A percentile compares a stretch with the other conserved stretches of the same genome.
Conservation (phyloP, 441 rosid species). For the Eruca vesicaria region DNA sequence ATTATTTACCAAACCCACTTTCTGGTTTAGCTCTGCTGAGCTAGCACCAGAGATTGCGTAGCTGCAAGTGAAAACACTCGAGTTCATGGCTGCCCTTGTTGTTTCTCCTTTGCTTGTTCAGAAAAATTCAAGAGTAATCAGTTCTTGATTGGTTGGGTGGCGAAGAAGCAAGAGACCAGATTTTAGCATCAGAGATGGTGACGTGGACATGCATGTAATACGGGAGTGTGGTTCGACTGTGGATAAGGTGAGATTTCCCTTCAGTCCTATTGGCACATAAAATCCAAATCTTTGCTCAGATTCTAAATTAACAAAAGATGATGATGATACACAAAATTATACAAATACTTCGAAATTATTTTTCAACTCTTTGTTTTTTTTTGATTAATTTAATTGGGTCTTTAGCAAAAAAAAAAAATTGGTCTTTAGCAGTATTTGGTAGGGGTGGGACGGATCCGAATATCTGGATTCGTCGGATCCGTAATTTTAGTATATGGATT, state of each 20-base stretch:
- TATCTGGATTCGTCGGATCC: too few species aligned
- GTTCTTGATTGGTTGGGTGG: constrained; percentile 20
- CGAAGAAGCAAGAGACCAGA: constrained; percentile 34
- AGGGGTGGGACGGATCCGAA: too few species aligned
- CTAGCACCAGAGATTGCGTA: constrained; percentile 65
- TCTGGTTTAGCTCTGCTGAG: constrained; percentile 59
- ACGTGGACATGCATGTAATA: constrained; percentile 42
- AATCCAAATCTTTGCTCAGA: background rate
- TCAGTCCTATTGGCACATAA: constrained; percentile 59
- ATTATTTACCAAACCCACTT: constrained; percentile 43
- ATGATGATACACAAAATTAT: too few species aligned
- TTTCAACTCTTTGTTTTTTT: too few species aligned
- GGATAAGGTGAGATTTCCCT: constrained; percentile 97
- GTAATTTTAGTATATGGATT: too few species aligned
- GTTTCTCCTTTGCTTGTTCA: background rate
- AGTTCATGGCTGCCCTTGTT: constrained; percentile 72
- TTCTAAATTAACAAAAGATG: background rate
- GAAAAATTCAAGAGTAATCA: constrained; percentile 2
- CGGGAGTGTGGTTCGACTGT: constrained; percentile 71
- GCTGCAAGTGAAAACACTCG: constrained; percentile 82
- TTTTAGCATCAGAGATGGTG: constrained; percentile 27
- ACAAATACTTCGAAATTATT: too few species aligned
- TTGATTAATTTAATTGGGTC: too few species aligned
- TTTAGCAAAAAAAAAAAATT: too few species aligned
- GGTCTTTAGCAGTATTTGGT: too few species aligned